Conservation (phyloP, 768 basidiomycete species). For the Rhodosporidiobolus odoratus region DNA sequence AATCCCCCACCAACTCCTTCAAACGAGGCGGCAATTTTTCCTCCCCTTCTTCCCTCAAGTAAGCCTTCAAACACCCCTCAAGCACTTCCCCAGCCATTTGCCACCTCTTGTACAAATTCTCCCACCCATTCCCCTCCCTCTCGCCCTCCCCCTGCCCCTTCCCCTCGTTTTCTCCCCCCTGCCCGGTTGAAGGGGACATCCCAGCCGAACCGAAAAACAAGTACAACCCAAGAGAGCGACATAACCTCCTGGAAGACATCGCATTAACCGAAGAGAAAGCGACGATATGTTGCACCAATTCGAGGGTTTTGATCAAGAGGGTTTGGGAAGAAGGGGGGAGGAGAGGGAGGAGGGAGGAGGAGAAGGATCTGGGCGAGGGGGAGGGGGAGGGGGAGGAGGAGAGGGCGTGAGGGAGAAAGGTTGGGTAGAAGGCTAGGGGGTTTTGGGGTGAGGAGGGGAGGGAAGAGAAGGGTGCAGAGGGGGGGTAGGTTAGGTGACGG, state of each 20-base stretch:
- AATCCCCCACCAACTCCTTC: constrained; percentile 15
- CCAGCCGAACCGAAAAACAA: constrained; percentile 11
- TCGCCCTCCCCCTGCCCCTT: not conserved
- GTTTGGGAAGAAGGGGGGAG: constrained; percentile 10
- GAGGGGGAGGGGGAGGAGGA: not conserved
- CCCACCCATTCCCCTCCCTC: not conserved
- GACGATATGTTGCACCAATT: constrained; percentile 12
- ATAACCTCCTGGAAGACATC: constrained; percentile 17
- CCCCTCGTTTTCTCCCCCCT: not conserved
- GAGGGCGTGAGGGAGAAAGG: not conserved
- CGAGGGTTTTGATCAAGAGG: constrained; percentile 13
- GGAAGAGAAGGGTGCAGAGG: not conserved
- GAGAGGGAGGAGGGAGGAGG: constrained; percentile 13
- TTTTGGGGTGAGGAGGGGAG: not conserved
- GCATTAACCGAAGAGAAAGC: constrained; percentile 28
- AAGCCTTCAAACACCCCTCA: constrained; percentile 14
- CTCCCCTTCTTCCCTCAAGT: constrained; percentile 17
- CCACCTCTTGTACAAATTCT: constrained; percentile 9
- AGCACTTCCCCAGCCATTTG: constrained; percentile 13
- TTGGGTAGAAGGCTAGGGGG: constrained; percentile 15
- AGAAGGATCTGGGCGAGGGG: constrained; percentile 2
- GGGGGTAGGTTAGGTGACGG: constrained; percentile 17
- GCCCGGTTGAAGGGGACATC: too few species aligned
- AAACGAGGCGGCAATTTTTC: constrained; percentile 25
- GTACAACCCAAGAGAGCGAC: constrained; percentile 18